These are phyloP conservation scores for Ochetophila trinervis DNA, from an alignment of 306 rosid genomes.

Conservation along the genomic window DNA sequence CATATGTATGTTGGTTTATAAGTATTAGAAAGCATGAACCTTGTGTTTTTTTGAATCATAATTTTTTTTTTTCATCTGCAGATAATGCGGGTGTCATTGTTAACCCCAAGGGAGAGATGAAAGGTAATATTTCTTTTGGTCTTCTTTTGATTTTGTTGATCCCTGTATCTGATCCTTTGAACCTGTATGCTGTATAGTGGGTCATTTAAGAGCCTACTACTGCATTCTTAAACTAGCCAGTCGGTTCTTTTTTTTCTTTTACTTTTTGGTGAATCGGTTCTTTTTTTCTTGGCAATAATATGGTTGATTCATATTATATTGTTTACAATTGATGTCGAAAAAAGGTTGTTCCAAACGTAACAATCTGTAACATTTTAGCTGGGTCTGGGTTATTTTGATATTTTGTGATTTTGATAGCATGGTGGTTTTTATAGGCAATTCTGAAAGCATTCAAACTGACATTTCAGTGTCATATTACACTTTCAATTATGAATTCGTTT, in stretches of 20 bases:
- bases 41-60: background rate
- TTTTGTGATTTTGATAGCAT: background rate
- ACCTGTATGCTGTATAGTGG: background rate
- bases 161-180: background rate
- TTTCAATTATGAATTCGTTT: background rate
- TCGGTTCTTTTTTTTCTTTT: too few species aligned
- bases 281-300: too few species aligned
- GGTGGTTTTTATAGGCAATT: background rate
- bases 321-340: too few species aligned
- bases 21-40: background rate
- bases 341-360: background rate
- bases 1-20: too few species aligned
- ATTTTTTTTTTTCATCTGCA: slow-evolving; percentile 31
- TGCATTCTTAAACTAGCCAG: too few species aligned
- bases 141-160: background rate
- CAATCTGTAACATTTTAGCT: background rate
- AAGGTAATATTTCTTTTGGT: slow-evolving; percentile 37
- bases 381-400: background rate
- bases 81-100: slow-evolving; percentile 91
- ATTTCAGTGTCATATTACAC: background rate
- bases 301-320: background rate
- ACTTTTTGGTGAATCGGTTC: too few species aligned
- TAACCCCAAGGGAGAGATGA: slow-evolving; percentile 91
- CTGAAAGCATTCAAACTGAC: background rate
- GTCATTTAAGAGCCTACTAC: background rate